A percentile compares a stretch with the other conserved stretches of the same genome.
Conservation (phyloP, 208 protist genomes). For the Leishmania martiniquensis region DNA sequence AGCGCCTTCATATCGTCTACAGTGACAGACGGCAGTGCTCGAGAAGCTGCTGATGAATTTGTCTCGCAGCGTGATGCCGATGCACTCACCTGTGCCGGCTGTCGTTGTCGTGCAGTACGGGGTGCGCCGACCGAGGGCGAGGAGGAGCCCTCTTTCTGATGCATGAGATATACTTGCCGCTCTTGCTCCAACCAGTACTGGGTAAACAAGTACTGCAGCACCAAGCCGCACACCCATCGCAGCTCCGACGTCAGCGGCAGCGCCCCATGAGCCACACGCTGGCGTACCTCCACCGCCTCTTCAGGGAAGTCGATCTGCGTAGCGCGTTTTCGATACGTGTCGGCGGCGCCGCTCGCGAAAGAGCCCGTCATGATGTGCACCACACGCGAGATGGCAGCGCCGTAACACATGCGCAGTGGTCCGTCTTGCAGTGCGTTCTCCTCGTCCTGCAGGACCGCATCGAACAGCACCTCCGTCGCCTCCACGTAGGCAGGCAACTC, state of each 20-base stretch:
- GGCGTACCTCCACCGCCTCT: slow-evolving; percentile 87
- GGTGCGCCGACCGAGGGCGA: neutral
- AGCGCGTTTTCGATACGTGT: slow-evolving; percentile 86
- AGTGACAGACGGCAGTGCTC: slow-evolving; percentile 19
- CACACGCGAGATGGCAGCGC: slow-evolving; percentile 72
- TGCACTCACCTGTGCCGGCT: neutral
- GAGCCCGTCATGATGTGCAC: slow-evolving; percentile 89
- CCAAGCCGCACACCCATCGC: slow-evolving; percentile 74
- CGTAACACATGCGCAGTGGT: slow-evolving; percentile 49
- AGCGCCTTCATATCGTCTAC: slow-evolving; percentile 68
- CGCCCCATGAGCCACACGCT: slow-evolving; percentile 82
- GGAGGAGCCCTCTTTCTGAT: neutral
- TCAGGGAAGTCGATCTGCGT: slow-evolving; percentile 75
- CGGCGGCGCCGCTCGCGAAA: slow-evolving; percentile 49
- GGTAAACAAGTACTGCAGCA: slow-evolving; percentile 79
- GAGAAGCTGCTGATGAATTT: neutral
- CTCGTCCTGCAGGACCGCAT: slow-evolving; percentile 67
- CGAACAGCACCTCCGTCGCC: slow-evolving; percentile 63
- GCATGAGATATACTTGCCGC: slow-evolving; percentile 54
- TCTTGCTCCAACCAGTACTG: slow-evolving; percentile 83
- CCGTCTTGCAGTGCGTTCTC: slow-evolving; percentile 10
- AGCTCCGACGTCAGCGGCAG: slow-evolving; percentile 74
- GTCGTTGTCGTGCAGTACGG: neutral
- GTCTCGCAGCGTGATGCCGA: neutral
- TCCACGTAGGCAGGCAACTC: slow-evolving; percentile 74